phyloP scores from a whole-genome alignment of 2,329 filamentous ascomycete genomes.

The Nemania sp. region DNA sequence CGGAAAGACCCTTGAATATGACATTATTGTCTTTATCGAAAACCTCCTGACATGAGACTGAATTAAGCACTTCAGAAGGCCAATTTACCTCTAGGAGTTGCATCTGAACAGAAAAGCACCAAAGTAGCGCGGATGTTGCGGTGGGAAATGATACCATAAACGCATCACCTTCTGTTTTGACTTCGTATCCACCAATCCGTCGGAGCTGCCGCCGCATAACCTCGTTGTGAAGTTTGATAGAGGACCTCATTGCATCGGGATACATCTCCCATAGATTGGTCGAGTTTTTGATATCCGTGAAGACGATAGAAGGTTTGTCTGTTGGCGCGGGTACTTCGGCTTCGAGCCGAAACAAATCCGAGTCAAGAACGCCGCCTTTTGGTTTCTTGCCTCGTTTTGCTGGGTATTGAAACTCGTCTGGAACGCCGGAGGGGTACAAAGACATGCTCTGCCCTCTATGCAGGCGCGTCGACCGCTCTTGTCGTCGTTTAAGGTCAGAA shows the following conservation, averaged over 20 bases:
- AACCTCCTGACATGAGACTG: conserved; percentile 84
- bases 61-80: conserved; percentile 92
- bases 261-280: conserved; percentile 97
- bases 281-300: conserved; percentile 99
- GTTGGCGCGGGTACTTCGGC: conserved; percentile 91
- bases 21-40: conserved; percentile 86
- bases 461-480: conserved; percentile 74
- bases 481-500: conserved; percentile 85
- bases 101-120: conserved; percentile 95
- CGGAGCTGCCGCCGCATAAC: conserved; percentile 94
- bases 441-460: conserved; percentile 87
- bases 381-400: conserved; percentile 71
- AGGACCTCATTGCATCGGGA: conserved; percentile 93
- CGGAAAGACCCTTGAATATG: conserved; percentile 94
- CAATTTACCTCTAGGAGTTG: conserved; percentile 89
- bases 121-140: conserved; percentile 91
- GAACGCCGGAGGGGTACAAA: conserved; percentile 80
- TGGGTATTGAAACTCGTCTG: conserved; percentile 76
- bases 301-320: conserved; percentile 92
- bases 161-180: conserved; percentile 99
- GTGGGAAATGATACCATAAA: conserved; percentile 99
- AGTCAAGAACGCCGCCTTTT: conserved; percentile 79
- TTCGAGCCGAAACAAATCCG: conserved; percentile 85
- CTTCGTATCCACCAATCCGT: conserved; percentile 95
- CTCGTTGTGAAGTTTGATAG: conserved; percentile 97